Evolutionary conservation across 495 filamentous ascomycete genomes (phyloP).

Genomic region (Podospora pseudopauciseta): DNA sequence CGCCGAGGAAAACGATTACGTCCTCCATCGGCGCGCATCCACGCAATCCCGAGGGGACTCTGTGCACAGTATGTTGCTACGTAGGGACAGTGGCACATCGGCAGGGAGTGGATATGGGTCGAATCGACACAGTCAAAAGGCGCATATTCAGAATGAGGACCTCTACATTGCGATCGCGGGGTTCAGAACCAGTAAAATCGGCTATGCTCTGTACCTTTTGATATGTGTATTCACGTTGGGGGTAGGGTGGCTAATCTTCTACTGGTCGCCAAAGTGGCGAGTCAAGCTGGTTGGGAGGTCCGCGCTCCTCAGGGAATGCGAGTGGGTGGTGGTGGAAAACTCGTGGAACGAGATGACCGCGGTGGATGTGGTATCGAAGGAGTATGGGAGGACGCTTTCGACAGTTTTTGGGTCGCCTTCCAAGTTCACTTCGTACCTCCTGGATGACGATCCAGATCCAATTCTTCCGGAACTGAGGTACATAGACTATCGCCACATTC

Average conservation of each 20-base stretch:
- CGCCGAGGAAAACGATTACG: conserved; percentile 36
- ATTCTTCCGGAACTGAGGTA: conserved; percentile 65
- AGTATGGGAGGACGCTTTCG: conserved; percentile 77
- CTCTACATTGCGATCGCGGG: conserved; percentile 88
- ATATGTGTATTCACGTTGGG: conserved; percentile 72
- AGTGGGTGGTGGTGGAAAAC: conserved; percentile 94
- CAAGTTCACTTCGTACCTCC: conserved; percentile 51
- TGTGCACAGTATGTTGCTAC: conserved; percentile 68
- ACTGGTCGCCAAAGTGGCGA: conserved; percentile 87
- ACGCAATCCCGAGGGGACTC: conserved; percentile 54
- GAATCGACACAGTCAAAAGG: conserved; percentile 72
- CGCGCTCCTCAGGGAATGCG: conserved; percentile 63
- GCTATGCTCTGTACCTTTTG: conserved; percentile 62
- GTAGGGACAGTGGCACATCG: conserved; percentile 57
- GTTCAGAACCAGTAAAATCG: conserved; percentile 69
- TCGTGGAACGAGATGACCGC: conserved; percentile 91
- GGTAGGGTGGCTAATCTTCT: conserved; percentile 73
- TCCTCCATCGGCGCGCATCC: conserved; percentile 41
- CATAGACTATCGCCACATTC: conserved; percentile 89
- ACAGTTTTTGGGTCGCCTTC: conserved; percentile 74
- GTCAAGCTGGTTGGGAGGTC: conserved; percentile 69
- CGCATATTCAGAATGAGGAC: conserved; percentile 91
- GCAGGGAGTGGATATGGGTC: conserved; percentile 56
- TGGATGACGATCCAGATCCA: conserved; percentile 85
- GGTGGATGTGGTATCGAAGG: conserved; percentile 58